phyloP scores from a whole-genome alignment of 1,284 basidiomycete species.

The Ustilago lituana region DNA sequence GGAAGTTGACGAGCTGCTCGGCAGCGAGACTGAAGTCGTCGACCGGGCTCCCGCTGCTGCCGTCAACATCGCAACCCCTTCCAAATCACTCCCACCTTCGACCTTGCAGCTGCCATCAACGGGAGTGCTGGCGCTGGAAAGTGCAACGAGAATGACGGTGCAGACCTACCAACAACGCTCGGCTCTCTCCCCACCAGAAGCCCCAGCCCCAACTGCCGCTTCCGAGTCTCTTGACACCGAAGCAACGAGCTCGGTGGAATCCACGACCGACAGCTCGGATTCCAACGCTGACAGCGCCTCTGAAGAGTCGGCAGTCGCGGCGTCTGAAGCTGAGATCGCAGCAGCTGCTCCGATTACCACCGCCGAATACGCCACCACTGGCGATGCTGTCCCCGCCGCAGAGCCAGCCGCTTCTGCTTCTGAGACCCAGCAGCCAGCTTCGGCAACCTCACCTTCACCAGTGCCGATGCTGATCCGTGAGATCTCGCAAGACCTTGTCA shows the following conservation, averaged over 20 bases:
- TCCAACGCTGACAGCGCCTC: not conserved
- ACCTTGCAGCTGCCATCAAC: not conserved
- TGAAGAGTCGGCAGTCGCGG: not conserved
- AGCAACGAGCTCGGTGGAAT: not conserved
- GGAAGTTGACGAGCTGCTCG: conserved; percentile 5
- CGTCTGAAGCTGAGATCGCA: not conserved
- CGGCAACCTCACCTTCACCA: not conserved
- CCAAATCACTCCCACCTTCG: conserved; percentile 16
- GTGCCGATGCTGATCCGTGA: conserved; percentile 21
- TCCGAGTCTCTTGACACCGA: too few relatives aligned
- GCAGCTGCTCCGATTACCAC: not conserved
- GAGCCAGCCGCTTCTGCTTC: not conserved
- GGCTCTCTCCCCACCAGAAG: not conserved
- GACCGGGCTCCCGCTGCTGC: not conserved
- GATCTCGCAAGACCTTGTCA: conserved; percentile 29
- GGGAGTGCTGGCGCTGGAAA: conserved; percentile 18
- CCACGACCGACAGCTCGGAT: not conserved
- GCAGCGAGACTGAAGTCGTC: conserved; percentile 15
- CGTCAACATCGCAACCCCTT: not conserved
- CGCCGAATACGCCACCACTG: too few relatives aligned
- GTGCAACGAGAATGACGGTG: conserved; percentile 14
- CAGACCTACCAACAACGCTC: conserved; percentile 24
- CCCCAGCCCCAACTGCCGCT: too few relatives aligned
- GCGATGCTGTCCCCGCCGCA: not conserved
- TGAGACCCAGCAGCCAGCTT: not conserved